phyloP scores from a whole-genome alignment of 306 rosid genomes.

The Dryas alaskensis region DNA sequence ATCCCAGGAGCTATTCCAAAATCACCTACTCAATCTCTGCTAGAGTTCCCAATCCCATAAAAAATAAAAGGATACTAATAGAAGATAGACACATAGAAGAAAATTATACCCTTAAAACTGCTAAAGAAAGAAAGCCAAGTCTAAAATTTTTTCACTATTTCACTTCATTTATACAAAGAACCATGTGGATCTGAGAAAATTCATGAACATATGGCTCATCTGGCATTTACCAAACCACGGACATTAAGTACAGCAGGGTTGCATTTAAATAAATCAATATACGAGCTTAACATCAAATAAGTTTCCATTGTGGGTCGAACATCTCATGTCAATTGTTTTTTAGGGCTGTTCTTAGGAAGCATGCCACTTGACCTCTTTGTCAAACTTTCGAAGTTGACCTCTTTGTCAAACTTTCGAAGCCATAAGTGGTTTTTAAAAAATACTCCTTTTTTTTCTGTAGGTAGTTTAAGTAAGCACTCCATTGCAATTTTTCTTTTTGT shows the following conservation, averaged over 20 bases:
- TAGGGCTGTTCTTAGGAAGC: background rate
- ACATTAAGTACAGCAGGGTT: background rate
- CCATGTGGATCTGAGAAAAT: background rate
- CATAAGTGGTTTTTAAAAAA: background rate
- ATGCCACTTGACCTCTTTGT: background rate
- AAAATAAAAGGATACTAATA: background rate
- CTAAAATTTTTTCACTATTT: background rate
- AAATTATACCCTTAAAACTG: background rate
- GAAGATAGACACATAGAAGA: background rate
- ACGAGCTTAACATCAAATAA: background rate
- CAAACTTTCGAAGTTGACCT: background rate
- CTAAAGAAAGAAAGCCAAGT: background rate
- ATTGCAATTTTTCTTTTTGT: background rate
- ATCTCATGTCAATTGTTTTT: background rate
- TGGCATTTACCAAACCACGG: background rate
- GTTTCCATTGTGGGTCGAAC: background rate
- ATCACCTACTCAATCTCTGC: background rate
- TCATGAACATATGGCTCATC: background rate
- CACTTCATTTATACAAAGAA: background rate
- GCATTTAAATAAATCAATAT: background rate
- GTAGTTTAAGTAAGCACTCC: background rate
- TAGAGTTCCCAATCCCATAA: background rate
- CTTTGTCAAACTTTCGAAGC: background rate
- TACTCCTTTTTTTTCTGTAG: background rate
- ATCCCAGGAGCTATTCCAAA: slow-evolving; percentile 13